Percentiles rank a stretch among this genome's conserved stretches.
Evolutionary conservation across 2,329 filamentous ascomycete genomes (phyloP).

Genomic region (Pseudocercospora fijiensis): DNA sequence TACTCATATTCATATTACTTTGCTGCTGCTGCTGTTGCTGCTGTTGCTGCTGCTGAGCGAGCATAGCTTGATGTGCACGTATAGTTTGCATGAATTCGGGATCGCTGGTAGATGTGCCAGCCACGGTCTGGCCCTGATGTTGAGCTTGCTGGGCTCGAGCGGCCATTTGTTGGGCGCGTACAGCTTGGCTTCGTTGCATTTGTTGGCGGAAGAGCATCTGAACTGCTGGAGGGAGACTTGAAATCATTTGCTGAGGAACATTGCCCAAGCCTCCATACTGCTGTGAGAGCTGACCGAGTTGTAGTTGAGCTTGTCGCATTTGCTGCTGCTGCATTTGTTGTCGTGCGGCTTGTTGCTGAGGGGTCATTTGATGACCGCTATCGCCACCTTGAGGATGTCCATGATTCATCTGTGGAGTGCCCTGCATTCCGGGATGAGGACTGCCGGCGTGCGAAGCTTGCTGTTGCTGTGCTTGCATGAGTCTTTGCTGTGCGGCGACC

Average conservation of each 20-base stretch:
- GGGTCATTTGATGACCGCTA: constrained; percentile 29
- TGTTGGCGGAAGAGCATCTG: constrained; percentile 28
- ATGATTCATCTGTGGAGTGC: constrained; percentile 26
- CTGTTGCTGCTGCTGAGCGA: constrained; percentile 28
- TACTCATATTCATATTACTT: constrained; percentile 19
- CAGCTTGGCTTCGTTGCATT: constrained; percentile 26
- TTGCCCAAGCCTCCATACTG: constrained; percentile 25
- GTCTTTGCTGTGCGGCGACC: constrained; percentile 20
- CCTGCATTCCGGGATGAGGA: constrained; percentile 25
- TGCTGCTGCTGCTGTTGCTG: constrained; percentile 21
- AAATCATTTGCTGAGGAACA: constrained; percentile 26
- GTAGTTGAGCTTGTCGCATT: constrained; percentile 25
- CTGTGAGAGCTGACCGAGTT: constrained; percentile 22
- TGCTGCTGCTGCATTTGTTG: constrained; percentile 27
- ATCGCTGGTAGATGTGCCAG: constrained; percentile 24
- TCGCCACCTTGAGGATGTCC: constrained; percentile 27
- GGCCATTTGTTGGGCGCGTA: constrained; percentile 27
- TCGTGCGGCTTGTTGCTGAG: constrained; percentile 21
- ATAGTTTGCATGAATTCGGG: constrained; percentile 39
- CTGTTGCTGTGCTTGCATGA: constrained; percentile 22
- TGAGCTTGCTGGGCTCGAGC: constrained; percentile 25
- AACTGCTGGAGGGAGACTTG: constrained; percentile 18
- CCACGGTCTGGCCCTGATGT: constrained; percentile 25
- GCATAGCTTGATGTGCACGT: constrained; percentile 33
- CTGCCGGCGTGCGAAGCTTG: constrained; percentile 25